phyloP scores from a whole-genome alignment of 192 early-diverging fungal genomes.

The Spizellomyces sp. region DNA sequence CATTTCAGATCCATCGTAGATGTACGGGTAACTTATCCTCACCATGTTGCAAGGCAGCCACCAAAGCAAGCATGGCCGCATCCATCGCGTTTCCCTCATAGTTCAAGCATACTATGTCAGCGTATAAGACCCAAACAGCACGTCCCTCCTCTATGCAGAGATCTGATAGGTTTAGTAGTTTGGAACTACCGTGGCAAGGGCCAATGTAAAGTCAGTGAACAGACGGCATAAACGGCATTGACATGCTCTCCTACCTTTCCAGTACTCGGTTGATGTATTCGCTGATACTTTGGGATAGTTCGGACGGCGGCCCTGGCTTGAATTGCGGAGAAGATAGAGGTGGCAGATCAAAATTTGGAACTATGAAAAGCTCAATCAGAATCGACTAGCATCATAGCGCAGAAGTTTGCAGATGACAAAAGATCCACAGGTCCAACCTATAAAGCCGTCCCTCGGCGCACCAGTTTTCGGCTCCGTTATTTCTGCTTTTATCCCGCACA shows the following conservation, averaged over 20 bases:
- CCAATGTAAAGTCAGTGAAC: not conserved
- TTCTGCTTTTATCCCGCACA: constrained; percentile 95
- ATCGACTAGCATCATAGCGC: not conserved
- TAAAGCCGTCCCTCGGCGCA: constrained; percentile 71
- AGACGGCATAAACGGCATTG: not conserved
- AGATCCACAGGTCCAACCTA: constrained; percentile 52
- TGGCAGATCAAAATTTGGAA: constrained; percentile 89
- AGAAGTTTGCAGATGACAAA: not conserved
- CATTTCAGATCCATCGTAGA: too few relatives aligned
- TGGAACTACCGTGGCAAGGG: constrained; percentile 34
- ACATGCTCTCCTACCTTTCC: constrained; percentile 32
- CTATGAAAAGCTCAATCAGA: constrained; percentile 30
- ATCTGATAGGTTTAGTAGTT: constrained; percentile 63
- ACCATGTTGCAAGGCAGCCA: constrained; percentile 78
- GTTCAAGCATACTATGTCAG: constrained; percentile 88
- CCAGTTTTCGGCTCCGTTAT: constrained; percentile 78
- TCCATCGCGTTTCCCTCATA: constrained; percentile 92
- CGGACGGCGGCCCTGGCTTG: constrained; percentile 80
- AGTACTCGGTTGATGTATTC: constrained; percentile 76
- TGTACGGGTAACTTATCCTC: not conserved
- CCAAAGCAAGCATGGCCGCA: constrained; percentile 76
- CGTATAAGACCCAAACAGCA: constrained; percentile 85
- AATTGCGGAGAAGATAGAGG: constrained; percentile 87
- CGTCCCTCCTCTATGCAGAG: constrained; percentile 81
- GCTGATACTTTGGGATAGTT: constrained; percentile 80